Percentiles rank a stretch among this genome's conserved stretches.
phyloP scores from a whole-genome alignment of 495 filamentous ascomycete genomes.

The Pyronema omphalodes region DNA sequence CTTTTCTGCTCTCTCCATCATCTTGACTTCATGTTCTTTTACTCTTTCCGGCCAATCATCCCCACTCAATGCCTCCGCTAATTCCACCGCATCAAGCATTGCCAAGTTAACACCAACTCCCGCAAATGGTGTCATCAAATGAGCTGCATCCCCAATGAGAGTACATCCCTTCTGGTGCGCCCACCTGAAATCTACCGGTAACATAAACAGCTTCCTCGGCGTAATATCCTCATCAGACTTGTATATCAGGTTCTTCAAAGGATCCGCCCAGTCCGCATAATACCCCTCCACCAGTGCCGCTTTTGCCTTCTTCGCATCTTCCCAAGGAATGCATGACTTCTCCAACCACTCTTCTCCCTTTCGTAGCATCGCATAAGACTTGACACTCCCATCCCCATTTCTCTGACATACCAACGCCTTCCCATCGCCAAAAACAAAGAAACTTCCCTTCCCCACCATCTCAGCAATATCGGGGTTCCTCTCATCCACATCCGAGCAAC shows the following conservation, averaged over 20 bases:
- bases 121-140: conserved; percentile 42
- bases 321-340: neutral
- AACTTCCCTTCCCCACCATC: conserved; percentile 30
- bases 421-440: conserved; percentile 28
- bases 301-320: neutral
- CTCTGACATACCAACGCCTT: conserved; percentile 30
- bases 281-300: neutral
- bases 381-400: conserved; percentile 29
- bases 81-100: conserved; percentile 38
- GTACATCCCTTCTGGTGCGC: conserved; percentile 29
- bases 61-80: conserved; percentile 26
- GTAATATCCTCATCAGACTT: conserved; percentile 28
- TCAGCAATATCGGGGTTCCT: conserved; percentile 24
- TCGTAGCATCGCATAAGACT: conserved; percentile 20
- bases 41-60: conserved; percentile 9
- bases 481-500: conserved; percentile 22
- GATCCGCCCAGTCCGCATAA: conserved; percentile 3
- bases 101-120: conserved; percentile 44
- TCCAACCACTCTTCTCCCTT: conserved; percentile 23
- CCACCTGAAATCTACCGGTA: conserved; percentile 36
- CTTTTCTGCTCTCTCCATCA: conserved; percentile 24
- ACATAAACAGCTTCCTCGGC: conserved; percentile 28
- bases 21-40: conserved; percentile 25
- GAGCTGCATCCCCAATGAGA: conserved; percentile 43
- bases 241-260: conserved; percentile 27